Evolutionary conservation across 306 rosid species (phyloP), one percentile per base, ranked within the genome.

Genomic region (Casuarina cunninghamiana): DNA sequence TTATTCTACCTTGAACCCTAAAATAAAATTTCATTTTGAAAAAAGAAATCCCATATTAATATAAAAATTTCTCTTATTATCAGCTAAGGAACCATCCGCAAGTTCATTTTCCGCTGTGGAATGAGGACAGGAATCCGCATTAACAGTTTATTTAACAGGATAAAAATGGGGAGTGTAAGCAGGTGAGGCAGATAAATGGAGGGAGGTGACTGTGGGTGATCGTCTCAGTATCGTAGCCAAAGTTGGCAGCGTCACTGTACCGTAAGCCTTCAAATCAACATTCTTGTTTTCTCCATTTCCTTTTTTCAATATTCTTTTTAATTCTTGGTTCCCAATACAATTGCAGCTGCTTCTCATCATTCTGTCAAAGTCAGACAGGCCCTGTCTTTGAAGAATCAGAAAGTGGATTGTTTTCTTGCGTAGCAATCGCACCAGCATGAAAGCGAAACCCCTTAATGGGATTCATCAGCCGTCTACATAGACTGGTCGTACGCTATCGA

Each of bases 291-390:
- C 60, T n/a, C n/a, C 53, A 15, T 15, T 17, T 21, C 10, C 32
- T 53, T 46, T 39, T 44, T 12, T 62, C 44, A 13, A 51, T 1
- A 12, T 4, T 26, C 32, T 26, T 1, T 65, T 63, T 55, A 37
- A 11, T 6, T 48, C 78, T 35, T 26, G 9, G 12, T 51, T 37
- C 72, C 71, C 50, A 53, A 61, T 80, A 48, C 77, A 69, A 51
- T 67, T 68, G 65, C 73, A 60, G 80, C 69, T 76, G 84, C 71
- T 74, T 81, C 57, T 82, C 87, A 86, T 85, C 79, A 69, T 75
- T 81, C 15, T 71, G 80, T 91, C 87, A 88, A 89, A 88, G 80
- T 87, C 90, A 78, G 90, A 84, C 71, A 79, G 76, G 79, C 82
- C 86, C 83, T 80, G 85, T 80, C 87, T 72, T 77, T 81, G 86